Evolutionary conservation across 2,329 filamentous ascomycete genomes (phyloP), one percentile per base, ranked within the genome.

Genomic region (Aspergillus tubingensis): DNA sequence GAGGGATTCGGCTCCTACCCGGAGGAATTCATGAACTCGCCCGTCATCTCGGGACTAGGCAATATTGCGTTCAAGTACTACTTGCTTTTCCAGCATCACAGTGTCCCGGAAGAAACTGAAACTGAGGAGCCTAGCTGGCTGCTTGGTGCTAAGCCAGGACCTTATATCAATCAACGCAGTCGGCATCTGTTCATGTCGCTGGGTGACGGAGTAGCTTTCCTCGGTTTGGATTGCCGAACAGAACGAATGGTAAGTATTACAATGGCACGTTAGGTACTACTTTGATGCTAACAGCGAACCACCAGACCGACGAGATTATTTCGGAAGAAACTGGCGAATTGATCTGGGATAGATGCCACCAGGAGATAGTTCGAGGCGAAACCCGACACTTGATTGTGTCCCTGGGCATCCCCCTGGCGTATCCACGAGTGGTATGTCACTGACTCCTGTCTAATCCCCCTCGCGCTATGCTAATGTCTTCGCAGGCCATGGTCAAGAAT

Each of bases 61-160:
- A 90, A 90, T 39, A 87, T 98, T 53, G 94, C 94, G 0, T 98
- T 95, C 85, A 99, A 99, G 75, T 99, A 98, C 77, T 99, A 99
- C 71, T 89, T 99, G 88, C 84, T 99, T 8, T 99, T 99, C 80
- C 95, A 99, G 75, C 95, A 99, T 68, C 96, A 99, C 75, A 96
- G 90, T 66, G 82, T 96, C 3, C 80, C 86, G 0, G 86, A 88
- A 49, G 95, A 99, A 78, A 92, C 88, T 0, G 88, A 96, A 66
- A 82, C 84, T 38, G 86, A 90, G 2, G 96, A 99, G 75, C 91
- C 94, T 2, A 97, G 92, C 72, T 98, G 95, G 95, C 80, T 96
- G 17, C 79, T 98, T 3, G 95, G 95, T 5, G 80, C 85, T 23
- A 82, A 84, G 36, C 91, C 89, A 3, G 96, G 96, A 0, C 93